Percentiles rank a stretch among this genome's conserved stretches.
Conservation (phyloP, 108 stramenopile genomes). For the Schizochytrium sp. region DNA sequence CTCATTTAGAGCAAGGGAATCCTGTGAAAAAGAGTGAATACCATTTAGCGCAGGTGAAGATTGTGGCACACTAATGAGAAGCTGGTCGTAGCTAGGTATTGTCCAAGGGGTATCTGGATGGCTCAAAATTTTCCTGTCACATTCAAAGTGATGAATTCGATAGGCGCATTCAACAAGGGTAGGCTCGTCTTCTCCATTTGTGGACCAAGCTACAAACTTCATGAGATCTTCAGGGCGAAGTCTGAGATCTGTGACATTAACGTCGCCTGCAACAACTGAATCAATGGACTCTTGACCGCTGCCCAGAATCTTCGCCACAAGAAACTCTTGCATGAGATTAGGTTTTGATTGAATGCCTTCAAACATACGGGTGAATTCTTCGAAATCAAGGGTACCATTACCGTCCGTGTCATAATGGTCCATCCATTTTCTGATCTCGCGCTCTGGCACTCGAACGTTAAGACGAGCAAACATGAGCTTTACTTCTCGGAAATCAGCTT, state of each 20-base stretch:
- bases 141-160: slow-evolving; percentile 26
- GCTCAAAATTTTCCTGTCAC: neutral
- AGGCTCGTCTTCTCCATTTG: neutral
- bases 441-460: slow-evolving; percentile 2
- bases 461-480: slow-evolving; percentile 19
- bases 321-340: neutral
- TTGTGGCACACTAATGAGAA: neutral
- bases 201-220: slow-evolving; percentile 27
- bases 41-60: slow-evolving; percentile 1
- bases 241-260: neutral
- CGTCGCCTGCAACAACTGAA: neutral
- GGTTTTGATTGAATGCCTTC: slow-evolving; percentile 48
- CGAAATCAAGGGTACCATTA: slow-evolving; percentile 26
- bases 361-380: slow-evolving; percentile 42
- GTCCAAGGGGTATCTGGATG: slow-evolving; percentile 13
- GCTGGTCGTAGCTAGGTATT: slow-evolving; percentile 25
- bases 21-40: neutral
- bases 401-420: slow-evolving; percentile 3
- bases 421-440: slow-evolving; percentile 38
- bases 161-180: slow-evolving; percentile 30
- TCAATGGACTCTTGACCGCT: neutral
- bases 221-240: slow-evolving; percentile 12
- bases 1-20: neutral
- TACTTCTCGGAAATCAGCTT: slow-evolving; percentile 11
- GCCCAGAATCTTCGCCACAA: slow-evolving; percentile 23